Evolutionary conservation across 2,329 filamentous ascomycete species (phyloP).

Genomic region (Cercospora sp.): DNA sequence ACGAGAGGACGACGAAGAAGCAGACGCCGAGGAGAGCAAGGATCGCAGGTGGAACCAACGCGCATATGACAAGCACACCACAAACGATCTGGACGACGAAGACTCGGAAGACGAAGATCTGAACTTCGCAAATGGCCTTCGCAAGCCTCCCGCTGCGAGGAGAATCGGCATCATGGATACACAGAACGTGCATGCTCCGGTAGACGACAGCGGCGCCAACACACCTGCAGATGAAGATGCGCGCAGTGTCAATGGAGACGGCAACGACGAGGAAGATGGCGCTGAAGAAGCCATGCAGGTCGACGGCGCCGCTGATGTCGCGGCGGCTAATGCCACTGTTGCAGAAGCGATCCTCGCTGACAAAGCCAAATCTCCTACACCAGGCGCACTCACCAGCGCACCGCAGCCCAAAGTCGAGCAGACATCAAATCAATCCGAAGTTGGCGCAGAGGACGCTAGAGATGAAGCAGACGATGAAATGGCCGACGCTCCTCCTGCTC

Average conservation of each 20-base stretch:
- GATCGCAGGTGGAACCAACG: slow-evolving; percentile 81
- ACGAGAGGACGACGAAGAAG: slow-evolving; percentile 67
- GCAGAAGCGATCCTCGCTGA: slow-evolving; percentile 30
- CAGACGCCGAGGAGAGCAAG: slow-evolving; percentile 83
- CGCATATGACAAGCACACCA: slow-evolving; percentile 75
- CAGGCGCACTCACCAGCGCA: slow-evolving; percentile 13
- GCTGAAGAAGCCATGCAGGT: slow-evolving; percentile 30
- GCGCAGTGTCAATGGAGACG: slow-evolving; percentile 37
- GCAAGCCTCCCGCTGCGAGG: slow-evolving; percentile 51
- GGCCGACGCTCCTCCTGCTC: slow-evolving; percentile 26
- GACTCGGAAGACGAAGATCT: slow-evolving; percentile 90
- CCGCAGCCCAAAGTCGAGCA: slow-evolving; percentile 18
- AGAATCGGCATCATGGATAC: slow-evolving; percentile 63
- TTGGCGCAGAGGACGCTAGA: slow-evolving; percentile 32
- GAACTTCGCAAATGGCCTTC: slow-evolving; percentile 70
- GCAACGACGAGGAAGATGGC: slow-evolving; percentile 19
- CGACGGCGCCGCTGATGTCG: slow-evolving; percentile 29
- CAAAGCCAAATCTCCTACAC: slow-evolving; percentile 30
- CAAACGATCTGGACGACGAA: slow-evolving; percentile 67
- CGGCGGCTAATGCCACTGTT: slow-evolving; percentile 29
- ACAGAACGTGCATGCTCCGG: slow-evolving; percentile 56
- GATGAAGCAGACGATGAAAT: slow-evolving; percentile 43
- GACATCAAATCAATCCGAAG: slow-evolving; percentile 24
- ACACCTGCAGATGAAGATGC: slow-evolving; percentile 36
- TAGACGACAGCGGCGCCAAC: slow-evolving; percentile 55